These are phyloP conservation scores for Fagus sylvatica DNA, from an alignment of 306 rosid genomes.

Conservation along the genomic window DNA sequence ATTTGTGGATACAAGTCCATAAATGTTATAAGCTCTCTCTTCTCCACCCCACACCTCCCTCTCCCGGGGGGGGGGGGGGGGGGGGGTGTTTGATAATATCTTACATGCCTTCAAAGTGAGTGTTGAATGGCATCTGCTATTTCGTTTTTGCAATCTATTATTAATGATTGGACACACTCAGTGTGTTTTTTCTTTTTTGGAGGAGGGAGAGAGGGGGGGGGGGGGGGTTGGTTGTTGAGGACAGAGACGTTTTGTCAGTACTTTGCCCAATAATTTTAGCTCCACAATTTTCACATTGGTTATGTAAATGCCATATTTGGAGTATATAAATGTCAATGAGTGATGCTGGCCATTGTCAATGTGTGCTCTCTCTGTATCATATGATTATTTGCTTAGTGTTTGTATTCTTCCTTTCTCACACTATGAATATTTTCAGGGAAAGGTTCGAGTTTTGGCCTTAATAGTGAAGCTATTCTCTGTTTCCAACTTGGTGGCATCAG, in stretches of 20 bases:
- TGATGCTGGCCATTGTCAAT: not conserved
- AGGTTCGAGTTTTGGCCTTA: conserved; percentile 80
- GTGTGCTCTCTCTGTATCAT: conserved; percentile 19
- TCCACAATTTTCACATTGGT: not conserved
- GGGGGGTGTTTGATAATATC: not conserved
- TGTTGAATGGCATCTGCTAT: not conserved
- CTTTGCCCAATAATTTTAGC: not conserved
- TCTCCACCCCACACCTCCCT: not conserved
- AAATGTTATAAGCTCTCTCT: too few relatives aligned
- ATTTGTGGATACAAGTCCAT: not conserved
- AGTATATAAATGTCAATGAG: not conserved
- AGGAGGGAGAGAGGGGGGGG: not conserved
- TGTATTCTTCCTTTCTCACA: conserved; percentile 8
- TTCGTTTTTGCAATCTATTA: not conserved
- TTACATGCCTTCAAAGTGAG: not conserved
- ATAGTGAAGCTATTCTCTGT: conserved; percentile 86
- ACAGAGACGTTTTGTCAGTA: not conserved
- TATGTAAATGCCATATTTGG: not conserved
- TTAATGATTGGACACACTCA: not conserved
- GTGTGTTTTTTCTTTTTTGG: not conserved
- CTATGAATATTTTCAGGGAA: conserved; percentile 56
- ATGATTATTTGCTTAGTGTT: conserved; percentile 12
- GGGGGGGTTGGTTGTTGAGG: not conserved
- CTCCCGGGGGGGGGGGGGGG: not conserved
- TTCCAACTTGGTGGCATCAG: conserved; percentile 68